Conservation (phyloP, 1,139 yeast genomes). For the Hanseniaspora sp. region DNA sequence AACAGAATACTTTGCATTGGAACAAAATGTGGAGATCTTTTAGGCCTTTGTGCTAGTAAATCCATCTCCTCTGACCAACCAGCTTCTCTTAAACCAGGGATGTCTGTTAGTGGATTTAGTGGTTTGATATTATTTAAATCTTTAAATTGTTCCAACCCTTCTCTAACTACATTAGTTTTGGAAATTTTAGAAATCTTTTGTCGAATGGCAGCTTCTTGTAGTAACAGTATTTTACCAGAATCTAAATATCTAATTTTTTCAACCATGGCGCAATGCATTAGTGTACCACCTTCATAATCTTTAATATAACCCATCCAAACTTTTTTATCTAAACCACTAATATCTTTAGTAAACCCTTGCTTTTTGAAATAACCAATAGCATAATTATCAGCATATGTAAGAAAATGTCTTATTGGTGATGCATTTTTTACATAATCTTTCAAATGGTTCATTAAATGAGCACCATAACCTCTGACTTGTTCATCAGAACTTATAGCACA, state of each 20-base stretch:
- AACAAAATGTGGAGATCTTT: conserved; percentile 88
- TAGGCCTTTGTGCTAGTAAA: conserved; percentile 86
- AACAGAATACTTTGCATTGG: conserved; percentile 79
- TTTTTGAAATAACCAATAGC: conserved; percentile 97
- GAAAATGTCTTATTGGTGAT: conserved; percentile 71
- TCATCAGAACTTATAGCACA: conserved; percentile 96
- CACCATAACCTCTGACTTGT: conserved; percentile 97
- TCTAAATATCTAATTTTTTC: conserved; percentile 82
- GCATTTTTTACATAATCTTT: conserved; percentile 91
- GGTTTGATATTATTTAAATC: conserved; percentile 41
- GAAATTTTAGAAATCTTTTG: conserved; percentile 73
- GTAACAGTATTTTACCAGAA: conserved; percentile 67
- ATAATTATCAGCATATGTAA: conserved; percentile 95
- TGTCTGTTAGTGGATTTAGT: conserved; percentile 53
- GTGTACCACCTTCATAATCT: conserved; percentile 97
- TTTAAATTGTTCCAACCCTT: conserved; percentile 68
- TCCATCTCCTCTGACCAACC: conserved; percentile 99
- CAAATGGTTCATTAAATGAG: conserved; percentile 93
- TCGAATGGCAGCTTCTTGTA: conserved; percentile 86
- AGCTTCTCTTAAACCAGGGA: conserved; percentile 81
- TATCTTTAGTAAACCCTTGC: conserved; percentile 95
- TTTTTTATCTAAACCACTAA: conserved; percentile 59
- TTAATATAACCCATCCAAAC: conserved; percentile 98
- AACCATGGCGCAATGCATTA: conserved; percentile 94
- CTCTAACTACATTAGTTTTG: conserved; percentile 64